Conservation (phyloP, 2,329 filamentous ascomycete species). For the Aspergillus costaricaensis region DNA sequence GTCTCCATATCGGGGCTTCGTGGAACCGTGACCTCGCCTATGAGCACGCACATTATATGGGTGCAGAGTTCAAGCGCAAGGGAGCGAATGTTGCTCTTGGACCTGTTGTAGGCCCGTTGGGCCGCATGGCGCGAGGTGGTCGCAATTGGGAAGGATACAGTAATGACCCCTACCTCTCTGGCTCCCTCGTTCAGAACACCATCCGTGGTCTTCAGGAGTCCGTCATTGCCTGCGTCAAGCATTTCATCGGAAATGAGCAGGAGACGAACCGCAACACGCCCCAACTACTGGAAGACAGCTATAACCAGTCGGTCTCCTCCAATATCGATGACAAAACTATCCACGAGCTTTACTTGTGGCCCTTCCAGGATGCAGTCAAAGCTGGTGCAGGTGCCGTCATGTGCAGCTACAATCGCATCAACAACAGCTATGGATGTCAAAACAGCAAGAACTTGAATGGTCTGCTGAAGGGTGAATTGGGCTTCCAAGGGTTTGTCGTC, state of each 20-base stretch:
- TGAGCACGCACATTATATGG: conserved; percentile 56
- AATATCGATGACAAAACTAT: conserved; percentile 67
- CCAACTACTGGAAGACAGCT: conserved; percentile 39
- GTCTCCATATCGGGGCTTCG: conserved; percentile 43
- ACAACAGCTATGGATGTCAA: conserved; percentile 53
- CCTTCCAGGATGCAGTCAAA: conserved; percentile 62
- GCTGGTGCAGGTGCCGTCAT: conserved; percentile 63
- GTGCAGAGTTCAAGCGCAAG: conserved; percentile 58
- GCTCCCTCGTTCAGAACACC: conserved; percentile 39
- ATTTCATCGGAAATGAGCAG: conserved; percentile 64
- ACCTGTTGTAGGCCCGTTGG: conserved; percentile 45
- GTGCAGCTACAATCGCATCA: conserved; percentile 58
- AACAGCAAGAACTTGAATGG: conserved; percentile 48
- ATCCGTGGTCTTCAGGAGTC: conserved; percentile 47
- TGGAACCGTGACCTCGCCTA: conserved; percentile 61
- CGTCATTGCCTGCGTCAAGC: conserved; percentile 49
- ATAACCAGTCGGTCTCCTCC: conserved; percentile 52
- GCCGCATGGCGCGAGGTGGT: conserved; percentile 43
- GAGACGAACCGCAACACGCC: conserved; percentile 41
- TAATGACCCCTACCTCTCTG: conserved; percentile 45
- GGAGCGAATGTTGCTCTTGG: conserved; percentile 44
- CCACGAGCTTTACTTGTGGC: conserved; percentile 67
- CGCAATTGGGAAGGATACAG: conserved; percentile 50
- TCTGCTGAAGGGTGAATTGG: conserved; percentile 74
- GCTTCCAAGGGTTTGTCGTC: conserved; percentile 79